Evolutionary conservation across 2,329 filamentous ascomycete genomes (phyloP), one percentile per base, ranked within the genome.

Genomic region (Xylariales sp.): DNA sequence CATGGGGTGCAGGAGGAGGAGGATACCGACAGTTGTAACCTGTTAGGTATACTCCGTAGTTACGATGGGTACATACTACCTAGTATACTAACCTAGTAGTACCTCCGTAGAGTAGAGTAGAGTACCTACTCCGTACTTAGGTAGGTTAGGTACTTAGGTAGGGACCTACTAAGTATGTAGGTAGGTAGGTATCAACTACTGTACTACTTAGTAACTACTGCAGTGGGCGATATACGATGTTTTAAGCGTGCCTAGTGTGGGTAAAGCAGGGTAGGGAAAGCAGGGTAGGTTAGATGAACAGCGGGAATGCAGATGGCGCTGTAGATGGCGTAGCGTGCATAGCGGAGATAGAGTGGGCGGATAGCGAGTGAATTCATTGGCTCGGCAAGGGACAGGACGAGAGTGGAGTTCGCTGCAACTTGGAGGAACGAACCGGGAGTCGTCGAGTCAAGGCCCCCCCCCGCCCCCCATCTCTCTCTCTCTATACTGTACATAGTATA

Each of bases 271-370:
- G 53, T 28, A 28, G 34, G 32, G 53, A n/a, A 39, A 45, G 18
- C 28, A 49, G 39, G 39, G 30, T 7, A 39, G 16, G 14, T 39
- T 59, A 34, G 58, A 50, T 48, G 30, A 45, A 54, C 53, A 49
- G 55, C 54, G 58, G 60, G 65, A 58, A 64, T 67, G 65, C 43
- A 64, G 60, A 55, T 45, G 54, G 59, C 32, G 48, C 64, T 58
- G 54, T 28, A 64, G 61, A 64, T 55, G 55, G 55, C 36, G 50
- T 59, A 62, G 49, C 36, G 32, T 54, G 50, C 50, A 54, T 54
- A 54, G 23, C 43, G 41, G 53, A 23, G 41, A 23, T 36, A 28
- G n/a, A 14, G 48, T 45, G 43, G n/a, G 16, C 16, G 12, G 32
- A 43, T 10, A 23, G 23, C 7, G 23, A 23, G 36, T 14, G 10